These are phyloP conservation scores for Chlamydomonas sphaeroides DNA, from an alignment of 139 green algal species.

Conservation along the genomic window DNA sequence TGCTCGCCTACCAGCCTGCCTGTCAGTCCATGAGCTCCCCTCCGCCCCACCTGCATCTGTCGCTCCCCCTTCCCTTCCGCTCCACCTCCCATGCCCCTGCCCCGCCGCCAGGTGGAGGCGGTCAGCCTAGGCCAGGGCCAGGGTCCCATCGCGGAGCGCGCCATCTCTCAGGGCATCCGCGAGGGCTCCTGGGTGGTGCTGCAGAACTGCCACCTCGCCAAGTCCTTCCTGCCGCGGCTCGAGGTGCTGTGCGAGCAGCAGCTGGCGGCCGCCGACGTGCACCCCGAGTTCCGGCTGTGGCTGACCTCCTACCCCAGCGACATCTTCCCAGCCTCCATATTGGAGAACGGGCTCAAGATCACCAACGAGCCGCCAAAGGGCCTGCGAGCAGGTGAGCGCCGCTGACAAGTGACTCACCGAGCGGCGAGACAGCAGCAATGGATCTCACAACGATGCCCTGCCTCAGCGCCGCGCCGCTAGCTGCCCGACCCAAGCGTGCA, in stretches of 20 bases:
- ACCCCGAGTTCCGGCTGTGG: conserved; percentile 83
- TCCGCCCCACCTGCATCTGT: no score
- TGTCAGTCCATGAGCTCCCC: no score
- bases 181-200: conserved; percentile 81
- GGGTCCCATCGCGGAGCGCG: conserved; percentile 70
- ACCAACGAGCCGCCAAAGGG: conserved; percentile 75
- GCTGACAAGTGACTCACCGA: no score
- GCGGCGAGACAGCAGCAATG: no score
- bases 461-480: no score
- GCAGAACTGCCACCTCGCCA: conserved; percentile 85
- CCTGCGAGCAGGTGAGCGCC: conserved; percentile 52
- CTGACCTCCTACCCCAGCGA: conserved; percentile 74
- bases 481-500: no score
- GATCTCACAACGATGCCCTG: no score
- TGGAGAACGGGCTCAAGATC: conserved; percentile 81
- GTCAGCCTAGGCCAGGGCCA: conserved; percentile 82
- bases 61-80: no score
- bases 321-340: conserved; percentile 69
- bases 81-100: no score
- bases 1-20: no score
- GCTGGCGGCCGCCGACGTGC: conserved; percentile 15
- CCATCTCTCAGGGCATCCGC: conserved; percentile 67
- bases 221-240: conserved; percentile 74
- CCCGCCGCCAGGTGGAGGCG: conserved; percentile 59
- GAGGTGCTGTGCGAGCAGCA: conserved; percentile 54